Conservation (phyloP, 2,329 filamentous ascomycete genomes). For the Cryphonectria nitschkei region DNA sequence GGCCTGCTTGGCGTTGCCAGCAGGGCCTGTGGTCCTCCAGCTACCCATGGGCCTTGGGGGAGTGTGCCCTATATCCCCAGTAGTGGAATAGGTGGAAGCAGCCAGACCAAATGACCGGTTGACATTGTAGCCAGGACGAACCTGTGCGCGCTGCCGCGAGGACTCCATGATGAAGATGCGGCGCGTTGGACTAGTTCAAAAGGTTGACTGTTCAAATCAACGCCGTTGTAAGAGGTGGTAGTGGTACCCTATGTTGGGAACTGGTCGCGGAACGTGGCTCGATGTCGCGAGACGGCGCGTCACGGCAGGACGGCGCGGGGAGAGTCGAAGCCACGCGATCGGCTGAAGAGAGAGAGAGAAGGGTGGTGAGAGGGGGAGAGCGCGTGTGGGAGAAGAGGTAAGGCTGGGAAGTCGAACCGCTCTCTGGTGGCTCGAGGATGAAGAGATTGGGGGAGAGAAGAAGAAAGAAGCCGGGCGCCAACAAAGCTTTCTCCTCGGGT, state of each 20-base stretch:
- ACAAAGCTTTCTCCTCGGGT: conserved; percentile 12
- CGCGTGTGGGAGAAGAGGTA: neutral
- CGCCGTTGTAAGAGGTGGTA: conserved; percentile 55
- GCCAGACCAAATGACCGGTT: conserved; percentile 20
- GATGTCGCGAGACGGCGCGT: conserved; percentile 25
- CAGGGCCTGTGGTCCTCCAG: conserved; percentile 33
- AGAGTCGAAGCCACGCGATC: conserved; percentile 13
- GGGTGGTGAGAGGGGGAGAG: neutral
- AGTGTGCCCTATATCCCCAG: conserved; percentile 14
- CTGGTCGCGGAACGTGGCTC: conserved; percentile 68
- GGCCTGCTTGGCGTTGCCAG: conserved; percentile 39
- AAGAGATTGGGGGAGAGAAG: neutral
- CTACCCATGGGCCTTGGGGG: conserved; percentile 31
- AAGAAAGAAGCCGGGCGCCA: neutral
- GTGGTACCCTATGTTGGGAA: conserved; percentile 78
- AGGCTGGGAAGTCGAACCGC: neutral
- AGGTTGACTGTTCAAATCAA: conserved; percentile 1
- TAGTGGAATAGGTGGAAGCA: conserved; percentile 1
- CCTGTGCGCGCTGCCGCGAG: conserved; percentile 27
- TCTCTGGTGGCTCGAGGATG: conserved; percentile 6
- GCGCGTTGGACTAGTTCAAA: conserved; percentile 15
- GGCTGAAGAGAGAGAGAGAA: neutral
- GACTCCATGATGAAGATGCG: conserved; percentile 24
- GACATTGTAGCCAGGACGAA: conserved; percentile 16
- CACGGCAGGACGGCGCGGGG: conserved; percentile 8